These are phyloP conservation scores for Leccinum holopus DNA, from an alignment of 1,284 basidiomycete genomes.

Conservation along the genomic window DNA sequence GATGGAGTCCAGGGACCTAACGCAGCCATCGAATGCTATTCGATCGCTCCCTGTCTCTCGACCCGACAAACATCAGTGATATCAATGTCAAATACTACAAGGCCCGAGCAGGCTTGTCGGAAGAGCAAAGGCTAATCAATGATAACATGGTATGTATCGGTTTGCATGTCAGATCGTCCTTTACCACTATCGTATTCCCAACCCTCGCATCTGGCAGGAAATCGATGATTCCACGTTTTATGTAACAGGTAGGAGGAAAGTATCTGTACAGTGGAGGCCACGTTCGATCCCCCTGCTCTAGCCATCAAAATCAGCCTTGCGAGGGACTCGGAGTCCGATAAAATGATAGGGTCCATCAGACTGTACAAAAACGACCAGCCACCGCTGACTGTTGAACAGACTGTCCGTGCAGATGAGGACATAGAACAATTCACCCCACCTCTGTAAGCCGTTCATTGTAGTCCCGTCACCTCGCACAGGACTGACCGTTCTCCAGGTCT, in stretches of 20 bases:
- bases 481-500: conserved; percentile 2
- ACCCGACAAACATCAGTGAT: too few species aligned
- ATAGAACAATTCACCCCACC: conserved; percentile 7
- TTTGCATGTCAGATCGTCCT: too few species aligned
- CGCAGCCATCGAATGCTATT: too few species aligned
- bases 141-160: too few species aligned
- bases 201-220: not conserved
- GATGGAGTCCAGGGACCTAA: too few species aligned
- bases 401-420: not conserved
- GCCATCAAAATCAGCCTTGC: conserved; percentile 13
- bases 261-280: not conserved
- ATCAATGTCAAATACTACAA: too few species aligned
- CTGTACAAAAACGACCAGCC: conserved; percentile 7
- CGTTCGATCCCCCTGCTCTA: not conserved
- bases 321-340: not conserved
- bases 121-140: too few species aligned
- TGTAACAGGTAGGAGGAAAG: conserved; percentile 8
- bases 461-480: not conserved
- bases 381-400: not conserved
- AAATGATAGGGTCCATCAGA: conserved; percentile 8
- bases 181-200: too few species aligned
- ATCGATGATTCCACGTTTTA: not conserved
- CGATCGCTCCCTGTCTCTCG: too few species aligned
- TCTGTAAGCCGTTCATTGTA: conserved; percentile 3
- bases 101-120: too few species aligned